Conservation (phyloP, 345 rosid genomes). For the Eucalyptus sp. region DNA sequence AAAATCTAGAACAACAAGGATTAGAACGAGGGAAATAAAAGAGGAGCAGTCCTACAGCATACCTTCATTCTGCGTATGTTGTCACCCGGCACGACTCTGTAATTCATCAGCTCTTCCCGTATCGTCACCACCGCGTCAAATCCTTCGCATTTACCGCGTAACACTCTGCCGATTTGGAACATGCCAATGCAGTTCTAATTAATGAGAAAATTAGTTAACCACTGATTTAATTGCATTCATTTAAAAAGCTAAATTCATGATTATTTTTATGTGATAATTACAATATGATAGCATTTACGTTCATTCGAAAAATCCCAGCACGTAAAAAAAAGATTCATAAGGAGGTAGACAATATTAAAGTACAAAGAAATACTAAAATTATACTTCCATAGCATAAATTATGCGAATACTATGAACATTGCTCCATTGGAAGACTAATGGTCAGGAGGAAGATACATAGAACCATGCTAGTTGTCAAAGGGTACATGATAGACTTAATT, state of each 20-base stretch:
- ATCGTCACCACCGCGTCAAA: neutral
- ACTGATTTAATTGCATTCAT: neutral
- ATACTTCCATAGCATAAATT: neutral
- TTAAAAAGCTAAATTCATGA: neutral
- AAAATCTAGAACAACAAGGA: neutral
- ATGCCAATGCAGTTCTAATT: neutral
- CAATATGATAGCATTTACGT: neutral
- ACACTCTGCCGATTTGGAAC: neutral
- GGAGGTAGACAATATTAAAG: neutral
- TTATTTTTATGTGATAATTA: neutral
- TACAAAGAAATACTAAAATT: neutral
- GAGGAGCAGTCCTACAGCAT: neutral
- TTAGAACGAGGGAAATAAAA: neutral
- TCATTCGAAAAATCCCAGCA: neutral
- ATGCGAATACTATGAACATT: neutral
- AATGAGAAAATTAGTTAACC: neutral
- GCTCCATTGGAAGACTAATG: neutral
- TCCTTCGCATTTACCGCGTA: neutral
- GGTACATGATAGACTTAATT: neutral
- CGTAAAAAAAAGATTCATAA: neutral
- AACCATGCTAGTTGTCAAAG: neutral
- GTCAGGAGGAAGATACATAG: neutral
- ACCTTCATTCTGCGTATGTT: neutral
- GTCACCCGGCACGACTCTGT: neutral
- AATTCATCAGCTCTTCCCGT: neutral